phyloP scores from a whole-genome alignment of 2,329 filamentous ascomycete genomes.

The Beauveria medogensis region DNA sequence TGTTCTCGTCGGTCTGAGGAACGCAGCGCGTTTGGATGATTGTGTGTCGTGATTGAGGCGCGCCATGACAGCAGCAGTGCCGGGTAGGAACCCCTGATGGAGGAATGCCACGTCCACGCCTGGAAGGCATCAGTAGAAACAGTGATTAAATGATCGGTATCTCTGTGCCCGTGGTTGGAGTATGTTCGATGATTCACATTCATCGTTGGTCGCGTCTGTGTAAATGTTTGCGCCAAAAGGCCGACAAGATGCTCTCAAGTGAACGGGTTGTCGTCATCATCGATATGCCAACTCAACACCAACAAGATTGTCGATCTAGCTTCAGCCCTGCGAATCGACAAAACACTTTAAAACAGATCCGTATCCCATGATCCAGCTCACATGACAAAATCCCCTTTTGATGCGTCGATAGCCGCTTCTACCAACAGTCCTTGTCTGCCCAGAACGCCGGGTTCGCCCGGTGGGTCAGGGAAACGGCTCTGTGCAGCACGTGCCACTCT shows the following conservation, averaged over 20 bases:
- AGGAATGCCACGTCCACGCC: too few relatives aligned
- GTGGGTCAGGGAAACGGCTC: neutral
- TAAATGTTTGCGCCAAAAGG: too few relatives aligned
- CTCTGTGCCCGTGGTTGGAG: too few relatives aligned
- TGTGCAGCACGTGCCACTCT: conserved; percentile 1
- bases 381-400: neutral
- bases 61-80: too few relatives aligned
- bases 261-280: neutral
- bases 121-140: too few relatives aligned
- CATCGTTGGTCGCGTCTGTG: neutral
- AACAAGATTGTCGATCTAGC: neutral
- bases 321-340: neutral
- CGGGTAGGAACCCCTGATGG: too few relatives aligned
- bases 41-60: too few relatives aligned
- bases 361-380: neutral
- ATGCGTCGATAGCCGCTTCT: conserved; percentile 8
- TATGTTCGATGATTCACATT: neutral
- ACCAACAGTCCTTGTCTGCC: neutral
- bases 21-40: too few relatives aligned
- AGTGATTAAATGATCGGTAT: too few relatives aligned
- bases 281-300: neutral
- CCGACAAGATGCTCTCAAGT: neutral
- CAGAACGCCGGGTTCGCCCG: neutral
- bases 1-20: too few relatives aligned
- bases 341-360: neutral